Evolutionary conservation across 805 yeast species (phyloP), one percentile per base, ranked within the genome.

Genomic region (Nakazawaea molendinolei): DNA sequence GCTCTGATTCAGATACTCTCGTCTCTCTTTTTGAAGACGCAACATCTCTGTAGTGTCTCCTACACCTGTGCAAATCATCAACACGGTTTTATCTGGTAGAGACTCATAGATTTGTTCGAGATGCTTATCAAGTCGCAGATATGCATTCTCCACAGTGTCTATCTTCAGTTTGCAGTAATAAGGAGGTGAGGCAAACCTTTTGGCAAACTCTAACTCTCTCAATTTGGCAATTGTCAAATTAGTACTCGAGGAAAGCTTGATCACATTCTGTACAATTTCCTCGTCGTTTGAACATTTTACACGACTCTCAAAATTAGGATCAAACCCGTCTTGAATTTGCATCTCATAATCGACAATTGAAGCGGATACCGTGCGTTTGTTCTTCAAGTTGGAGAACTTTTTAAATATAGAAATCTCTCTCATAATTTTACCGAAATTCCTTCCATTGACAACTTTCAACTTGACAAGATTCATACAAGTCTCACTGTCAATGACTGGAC

Each of bases 401-500:
- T 58, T 54, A 42, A 65, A 70, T 4, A 74, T 49, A 15, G 65
- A 59, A 32, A 63, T 66, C 2, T 68, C 67, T 33, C 59, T 56
- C 8, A 63, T 45, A 4, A 60, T 60, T 38, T 61, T 60, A 0
- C 97, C 97, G 55, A 71, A 82, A 3, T 66, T 58, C 5, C 58
- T 52, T 1, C 96, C 97, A 38, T 79, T 76, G 4, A 64, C 56
- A 10, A 87, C 56, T 51, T 89, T 87, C 45, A 76, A 47, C 46
- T 83, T 77, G 1, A 84, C 73, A 33, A 90, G 67, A 34, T 85
- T 86, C 49, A 89, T 63, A 52, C 95, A 85, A 1, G 95, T 78
- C 20, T 55, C 55, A 9, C 95, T 82, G 52, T 90, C 98, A 52
- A 86, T 95, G 4, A 81, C 68, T 0, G 97, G 82, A 36, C 89